phyloP scores from a whole-genome alignment of 2,329 filamentous ascomycete species.

The Colletotrichum truncatum region DNA sequence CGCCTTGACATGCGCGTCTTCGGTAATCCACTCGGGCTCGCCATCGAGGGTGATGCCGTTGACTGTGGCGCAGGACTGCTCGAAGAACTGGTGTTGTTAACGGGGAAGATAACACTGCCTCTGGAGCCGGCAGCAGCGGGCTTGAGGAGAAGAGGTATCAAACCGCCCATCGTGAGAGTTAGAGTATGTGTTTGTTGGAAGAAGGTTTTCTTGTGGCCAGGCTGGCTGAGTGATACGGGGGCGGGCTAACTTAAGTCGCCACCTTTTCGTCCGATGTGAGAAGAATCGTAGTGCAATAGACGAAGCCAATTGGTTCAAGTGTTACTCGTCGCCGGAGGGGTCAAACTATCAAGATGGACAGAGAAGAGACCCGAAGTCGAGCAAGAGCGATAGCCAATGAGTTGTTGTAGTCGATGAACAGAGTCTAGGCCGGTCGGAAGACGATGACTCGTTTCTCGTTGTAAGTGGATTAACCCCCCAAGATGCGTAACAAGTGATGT shows the following conservation, averaged over 20 bases:
- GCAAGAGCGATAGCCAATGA: neutral
- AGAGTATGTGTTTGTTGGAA: neutral
- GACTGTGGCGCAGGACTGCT: conserved; percentile 13
- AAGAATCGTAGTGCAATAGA: conserved; percentile 9
- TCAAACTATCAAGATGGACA: neutral
- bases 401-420: neutral
- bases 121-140: conserved; percentile 31
- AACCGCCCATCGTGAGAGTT: conserved; percentile 37
- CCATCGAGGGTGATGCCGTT: conserved; percentile 35
- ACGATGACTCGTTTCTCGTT: conserved; percentile 1
- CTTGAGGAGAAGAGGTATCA: conserved; percentile 43
- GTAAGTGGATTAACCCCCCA: conserved; percentile 4
- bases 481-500: conserved; percentile 21
- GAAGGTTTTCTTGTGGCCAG: neutral
- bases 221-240: neutral
- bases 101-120: conserved; percentile 32
- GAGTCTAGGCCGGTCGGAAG: neutral
- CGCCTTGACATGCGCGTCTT: conserved; percentile 35
- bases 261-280: conserved; percentile 27
- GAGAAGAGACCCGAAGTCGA: neutral
- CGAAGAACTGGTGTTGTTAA: conserved; percentile 13
- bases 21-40: conserved; percentile 22
- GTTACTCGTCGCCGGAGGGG: neutral
- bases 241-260: conserved; percentile 6
- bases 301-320: neutral